These are phyloP conservation scores for Alternaria incomplexa DNA, from an alignment of 2,329 filamentous ascomycete genomes.

Conservation along the genomic window DNA sequence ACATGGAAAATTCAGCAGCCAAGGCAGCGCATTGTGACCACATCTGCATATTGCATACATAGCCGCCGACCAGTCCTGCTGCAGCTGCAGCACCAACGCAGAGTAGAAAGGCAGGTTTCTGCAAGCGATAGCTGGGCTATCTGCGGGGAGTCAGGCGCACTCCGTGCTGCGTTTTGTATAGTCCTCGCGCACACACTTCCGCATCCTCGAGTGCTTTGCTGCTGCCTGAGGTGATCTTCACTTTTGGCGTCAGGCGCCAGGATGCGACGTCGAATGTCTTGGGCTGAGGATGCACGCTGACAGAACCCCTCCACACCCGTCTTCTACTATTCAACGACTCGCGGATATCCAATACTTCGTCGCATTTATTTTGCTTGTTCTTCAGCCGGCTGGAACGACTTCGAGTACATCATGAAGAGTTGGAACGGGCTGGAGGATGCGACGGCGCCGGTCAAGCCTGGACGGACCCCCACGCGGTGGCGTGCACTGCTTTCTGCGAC, in stretches of 20 bases:
- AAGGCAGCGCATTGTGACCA: constrained; percentile 32
- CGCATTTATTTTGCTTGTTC: neutral
- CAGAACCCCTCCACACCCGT: constrained; percentile 10
- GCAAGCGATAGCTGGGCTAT: constrained; percentile 19
- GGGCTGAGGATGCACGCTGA: constrained; percentile 1
- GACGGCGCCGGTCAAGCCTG: constrained; percentile 12
- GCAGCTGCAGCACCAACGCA: constrained; percentile 23
- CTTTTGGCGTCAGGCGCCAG: neutral
- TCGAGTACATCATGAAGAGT: constrained; percentile 28
- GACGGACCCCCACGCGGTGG: constrained; percentile 13
- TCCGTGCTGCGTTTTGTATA: neutral
- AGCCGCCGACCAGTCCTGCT: constrained; percentile 25
- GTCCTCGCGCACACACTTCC: constrained; percentile 1
- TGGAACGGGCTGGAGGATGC: constrained; percentile 18
- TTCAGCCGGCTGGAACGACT: neutral
- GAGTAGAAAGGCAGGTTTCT: constrained; percentile 19
- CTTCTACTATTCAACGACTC: neutral
- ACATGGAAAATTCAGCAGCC: constrained; percentile 11
- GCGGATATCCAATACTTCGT: constrained; percentile 5
- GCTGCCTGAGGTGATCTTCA: constrained; percentile 8
- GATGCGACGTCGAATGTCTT: neutral
- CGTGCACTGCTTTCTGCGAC: constrained; percentile 17
- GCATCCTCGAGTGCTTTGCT: constrained; percentile 3
- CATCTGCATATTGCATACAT: constrained; percentile 30
- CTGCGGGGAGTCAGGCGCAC: constrained; percentile 9